These are phyloP conservation scores for Xerocomellus dryophilus DNA, from an alignment of 768 basidiomycete genomes.

Conservation along the genomic window DNA sequence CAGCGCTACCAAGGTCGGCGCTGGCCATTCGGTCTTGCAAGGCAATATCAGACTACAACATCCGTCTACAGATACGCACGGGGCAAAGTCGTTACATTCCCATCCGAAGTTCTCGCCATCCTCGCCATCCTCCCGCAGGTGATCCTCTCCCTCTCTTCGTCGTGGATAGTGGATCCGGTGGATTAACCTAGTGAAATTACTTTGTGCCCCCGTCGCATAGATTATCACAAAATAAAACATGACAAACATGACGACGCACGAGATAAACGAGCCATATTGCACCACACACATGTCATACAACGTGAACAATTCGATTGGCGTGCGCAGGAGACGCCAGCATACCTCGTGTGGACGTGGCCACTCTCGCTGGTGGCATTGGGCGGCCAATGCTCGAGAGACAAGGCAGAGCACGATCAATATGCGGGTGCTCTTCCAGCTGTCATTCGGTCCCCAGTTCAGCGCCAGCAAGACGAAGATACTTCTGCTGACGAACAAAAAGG, in stretches of 20 bases:
- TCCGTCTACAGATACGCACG: too few species aligned
- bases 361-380: background rate
- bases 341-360: background rate
- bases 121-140: too few species aligned
- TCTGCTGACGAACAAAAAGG: slow-evolving; percentile 40
- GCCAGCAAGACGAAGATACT: slow-evolving; percentile 48
- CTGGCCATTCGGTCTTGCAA: too few species aligned
- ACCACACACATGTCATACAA: slow-evolving; percentile 41
- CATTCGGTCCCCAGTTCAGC: slow-evolving; percentile 47
- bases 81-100: too few species aligned
- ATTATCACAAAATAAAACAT: slow-evolving; percentile 56
- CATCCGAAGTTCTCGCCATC: too few species aligned
- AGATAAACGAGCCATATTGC: slow-evolving; percentile 38
- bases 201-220: slow-evolving; percentile 48
- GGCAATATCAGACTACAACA: too few species aligned
- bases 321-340: slow-evolving; percentile 22
- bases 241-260: slow-evolving; percentile 49
- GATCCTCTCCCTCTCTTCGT: too few species aligned
- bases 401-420: slow-evolving; percentile 41
- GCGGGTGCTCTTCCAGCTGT: slow-evolving; percentile 39
- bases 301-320: slow-evolving; percentile 43
- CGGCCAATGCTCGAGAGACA: slow-evolving; percentile 33
- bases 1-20: too few species aligned
- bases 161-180: too few species aligned
- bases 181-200: too few species aligned